Base-by-base conservation (phyloP, 2,329 filamentous ascomycete species). In the Apiospora sp. region DNA sequence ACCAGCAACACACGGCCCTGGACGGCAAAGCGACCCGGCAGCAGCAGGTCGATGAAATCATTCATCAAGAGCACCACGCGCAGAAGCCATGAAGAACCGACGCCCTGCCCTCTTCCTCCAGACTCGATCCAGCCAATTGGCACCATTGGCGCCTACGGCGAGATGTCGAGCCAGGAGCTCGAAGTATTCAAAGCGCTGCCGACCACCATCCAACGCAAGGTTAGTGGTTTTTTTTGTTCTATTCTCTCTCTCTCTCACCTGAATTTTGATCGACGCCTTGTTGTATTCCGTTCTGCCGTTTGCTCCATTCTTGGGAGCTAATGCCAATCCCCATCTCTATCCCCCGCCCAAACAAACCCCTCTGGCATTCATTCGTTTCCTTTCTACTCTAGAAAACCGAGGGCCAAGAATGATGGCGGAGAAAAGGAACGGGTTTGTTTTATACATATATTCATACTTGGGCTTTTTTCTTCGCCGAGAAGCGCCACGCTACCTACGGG, bases 101-200 rank as follows among this genome's bases (percentile, higher is more conserved):
- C 58, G 30, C 58, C 34, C 22, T n/a, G 34, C 58, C 30, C 58
- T 58, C 49, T 24, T 61, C 54, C 19, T 19, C 16, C 67, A 6
- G 67, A 49, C 16, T 69, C 16, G 10, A 64, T 69, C 49, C 44
- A 46, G n/a, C 43, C 67, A 22, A 44, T 70, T 44, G 69, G 27
- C 72, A 72, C 58, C 34, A 44, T 70, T 44, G 69, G 27, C 73
- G 72, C 58, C 34, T 64, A 41, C 22, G 41, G 80, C 68, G 77
- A 80, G 61, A 76, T 85, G 74, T 84, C 85, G 1, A 81, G 83
- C 68, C 75, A 76, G 46, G 78, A 80, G 48, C 67, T 80, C 13
- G 85, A 87, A 73, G 86, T 87, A 76, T 88, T 87, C 76, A 85
- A 87, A 75, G 83, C 85, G 51, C 80, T 88, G 71, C 86, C 86